Evolutionary conservation across 495 filamentous ascomycete genomes (phyloP), one percentile per base, ranked within the genome.

Genomic region (Penicillium chermesinum): DNA sequence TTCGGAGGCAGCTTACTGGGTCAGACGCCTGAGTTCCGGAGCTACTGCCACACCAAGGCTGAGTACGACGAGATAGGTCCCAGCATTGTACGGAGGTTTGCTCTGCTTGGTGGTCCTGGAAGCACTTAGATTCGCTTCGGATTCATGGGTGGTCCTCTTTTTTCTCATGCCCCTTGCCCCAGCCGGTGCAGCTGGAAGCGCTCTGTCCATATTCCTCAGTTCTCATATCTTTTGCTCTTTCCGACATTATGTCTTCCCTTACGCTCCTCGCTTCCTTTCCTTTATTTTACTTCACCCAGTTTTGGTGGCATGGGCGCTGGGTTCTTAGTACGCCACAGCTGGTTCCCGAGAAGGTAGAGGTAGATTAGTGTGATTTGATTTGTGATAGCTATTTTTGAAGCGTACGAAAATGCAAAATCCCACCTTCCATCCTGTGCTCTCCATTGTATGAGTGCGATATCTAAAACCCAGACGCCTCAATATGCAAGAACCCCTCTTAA

Each of bases 1-100:
- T 98, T 96, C 69, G 93, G 93, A 59, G 93, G 93, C 42, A 93
- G 87, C 63, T 78, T 98, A 74, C 73, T 98, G 51, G 94, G 91
- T 42, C 93, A 96, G 74, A 98, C 93, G 14, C 93, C 93, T n/a
- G 94, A 97, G 67, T 98, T 98, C 76, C 78, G 88, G 63, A 95
- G 88, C 66, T 97, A 96, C 74, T 98, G 93, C 73, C 93, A 98
- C 67, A 98, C 93, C 39, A 98, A 98, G 77, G 91, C 89, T 30
- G 82, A 86, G 74, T 95, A 96, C 65, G 87, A 95, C 68, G 91
- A 95, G 76, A 87, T 90, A 58, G 91, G 91, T 30, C 90, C 91
- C 19, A 87, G 87, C 63, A 96, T 98, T 66, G 93, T 97, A 39
- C 82, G 93, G 67, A 83, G 93, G 65, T 98, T 96, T 68, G 91